Percentiles rank a stretch among this genome's conserved stretches.
Conservation (phyloP, 352 stramenopile genomes). For the Blastocystis sp. region DNA sequence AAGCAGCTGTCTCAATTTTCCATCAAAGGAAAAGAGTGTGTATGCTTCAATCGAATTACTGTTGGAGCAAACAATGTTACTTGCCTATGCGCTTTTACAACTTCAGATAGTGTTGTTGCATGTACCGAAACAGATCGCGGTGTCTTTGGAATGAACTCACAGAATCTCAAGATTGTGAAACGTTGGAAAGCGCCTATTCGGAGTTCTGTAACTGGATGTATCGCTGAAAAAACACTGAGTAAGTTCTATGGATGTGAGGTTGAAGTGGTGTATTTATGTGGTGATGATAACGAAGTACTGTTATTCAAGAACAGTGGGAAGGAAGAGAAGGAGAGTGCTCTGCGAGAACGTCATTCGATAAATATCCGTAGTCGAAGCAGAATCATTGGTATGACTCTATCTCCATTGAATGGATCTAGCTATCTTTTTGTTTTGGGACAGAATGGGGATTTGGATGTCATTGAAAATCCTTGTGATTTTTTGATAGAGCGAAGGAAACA, state of each 20-base stretch:
- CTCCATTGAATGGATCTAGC: background rate
- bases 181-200: constrained; percentile 28
- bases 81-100: background rate
- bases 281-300: constrained; percentile 51
- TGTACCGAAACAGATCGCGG: constrained; percentile 32
- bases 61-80: background rate
- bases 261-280: constrained; percentile 24
- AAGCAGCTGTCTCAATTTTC: constrained; percentile 23
- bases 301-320: constrained; percentile 20
- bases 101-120: background rate
- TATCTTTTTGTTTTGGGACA: constrained; percentile 18
- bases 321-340: constrained; percentile 26
- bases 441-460: constrained; percentile 46
- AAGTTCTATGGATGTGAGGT: background rate
- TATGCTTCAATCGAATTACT: background rate
- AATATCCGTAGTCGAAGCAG: constrained; percentile 51
- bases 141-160: constrained; percentile 15
- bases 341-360: constrained; percentile 24
- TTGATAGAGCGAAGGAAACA: constrained; percentile 6
- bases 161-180: constrained; percentile 48
- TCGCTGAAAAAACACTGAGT: background rate
- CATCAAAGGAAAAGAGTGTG: background rate
- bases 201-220: background rate
- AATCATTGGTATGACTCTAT: background rate
- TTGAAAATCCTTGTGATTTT: background rate